phyloP scores from a whole-genome alignment of 2,329 filamentous ascomycete genomes.

The Basipetospora chlamydospora region DNA sequence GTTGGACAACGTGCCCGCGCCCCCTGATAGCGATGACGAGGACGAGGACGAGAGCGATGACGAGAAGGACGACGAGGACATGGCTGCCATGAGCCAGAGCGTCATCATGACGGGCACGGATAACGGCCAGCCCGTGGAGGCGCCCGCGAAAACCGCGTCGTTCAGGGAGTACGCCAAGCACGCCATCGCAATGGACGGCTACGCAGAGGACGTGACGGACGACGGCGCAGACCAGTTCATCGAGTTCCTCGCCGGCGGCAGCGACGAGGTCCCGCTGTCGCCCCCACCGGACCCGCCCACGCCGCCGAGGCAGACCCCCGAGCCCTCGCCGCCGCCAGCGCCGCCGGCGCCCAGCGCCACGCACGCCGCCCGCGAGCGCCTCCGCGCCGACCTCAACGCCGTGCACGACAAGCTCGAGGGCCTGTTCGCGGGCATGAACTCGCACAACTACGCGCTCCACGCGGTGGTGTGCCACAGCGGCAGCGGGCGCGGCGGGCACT shows the following conservation, averaged over 20 bases:
- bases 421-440: slow-evolving; percentile 48
- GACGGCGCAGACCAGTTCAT: background rate
- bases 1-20: background rate
- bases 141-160: no score
- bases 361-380: slow-evolving; percentile 23
- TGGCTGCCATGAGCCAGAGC: no score
- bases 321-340: background rate
- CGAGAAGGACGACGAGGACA: background rate
- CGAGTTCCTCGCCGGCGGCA: background rate
- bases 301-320: no score
- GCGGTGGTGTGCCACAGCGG: slow-evolving; percentile 88
- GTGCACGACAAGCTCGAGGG: slow-evolving; percentile 18
- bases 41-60: background rate
- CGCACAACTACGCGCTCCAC: slow-evolving; percentile 68
- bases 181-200: background rate
- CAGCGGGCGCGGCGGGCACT: slow-evolving; percentile 63
- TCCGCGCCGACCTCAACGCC: slow-evolving; percentile 24
- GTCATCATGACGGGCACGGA: no score
- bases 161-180: background rate
- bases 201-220: background rate
- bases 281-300: background rate
- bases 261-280: background rate
- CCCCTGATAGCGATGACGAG: background rate
- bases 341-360: background rate
- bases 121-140: no score